Percentiles rank a stretch among this genome's conserved stretches.
phyloP scores from a whole-genome alignment of 495 filamentous ascomycete genomes.

The Penicillium macrosclerotiorum region DNA sequence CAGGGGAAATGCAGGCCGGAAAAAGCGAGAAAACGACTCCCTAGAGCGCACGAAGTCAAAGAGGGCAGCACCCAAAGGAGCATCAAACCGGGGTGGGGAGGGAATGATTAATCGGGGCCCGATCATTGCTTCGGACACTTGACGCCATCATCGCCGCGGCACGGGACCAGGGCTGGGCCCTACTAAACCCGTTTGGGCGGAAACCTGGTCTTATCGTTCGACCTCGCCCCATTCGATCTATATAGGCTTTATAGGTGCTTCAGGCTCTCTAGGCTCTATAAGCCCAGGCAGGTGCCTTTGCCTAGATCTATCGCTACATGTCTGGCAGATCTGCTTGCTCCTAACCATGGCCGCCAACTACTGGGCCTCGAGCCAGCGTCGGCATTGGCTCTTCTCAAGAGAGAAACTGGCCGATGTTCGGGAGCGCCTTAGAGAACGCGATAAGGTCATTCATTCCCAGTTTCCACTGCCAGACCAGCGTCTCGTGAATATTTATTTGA shows the following conservation, averaged over 20 bases:
- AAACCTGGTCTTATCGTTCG: slow-evolving; percentile 9
- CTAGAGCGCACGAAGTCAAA: background rate
- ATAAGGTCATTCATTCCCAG: slow-evolving; percentile 66
- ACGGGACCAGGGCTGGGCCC: slow-evolving; percentile 39
- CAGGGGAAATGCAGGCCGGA: background rate
- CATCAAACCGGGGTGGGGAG: slow-evolving; percentile 13
- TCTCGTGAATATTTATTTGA: slow-evolving; percentile 88
- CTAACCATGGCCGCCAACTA: slow-evolving; percentile 94
- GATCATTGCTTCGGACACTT: slow-evolving; percentile 39
- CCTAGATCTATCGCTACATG: background rate
- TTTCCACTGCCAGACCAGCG: slow-evolving; percentile 79
- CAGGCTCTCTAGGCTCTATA: too few relatives aligned
- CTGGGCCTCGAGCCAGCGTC: slow-evolving; percentile 91
- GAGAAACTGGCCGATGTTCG: slow-evolving; percentile 72
- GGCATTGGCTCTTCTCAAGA: slow-evolving; percentile 85
- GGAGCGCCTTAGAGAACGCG: slow-evolving; percentile 67
- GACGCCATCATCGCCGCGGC: slow-evolving; percentile 32
- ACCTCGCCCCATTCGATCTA: background rate
- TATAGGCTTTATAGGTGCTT: background rate
- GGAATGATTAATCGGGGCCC: slow-evolving; percentile 34
- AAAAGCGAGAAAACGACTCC: background rate
- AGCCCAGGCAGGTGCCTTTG: background rate
- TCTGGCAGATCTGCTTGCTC: slow-evolving; percentile 1
- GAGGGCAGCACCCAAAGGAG: too few relatives aligned
- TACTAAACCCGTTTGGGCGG: slow-evolving; percentile 36